Percentiles rank a stretch among this genome's conserved stretches.
Evolutionary conservation across 2,329 filamentous ascomycete species (phyloP).

Genomic region (Mariannaea sp.): DNA sequence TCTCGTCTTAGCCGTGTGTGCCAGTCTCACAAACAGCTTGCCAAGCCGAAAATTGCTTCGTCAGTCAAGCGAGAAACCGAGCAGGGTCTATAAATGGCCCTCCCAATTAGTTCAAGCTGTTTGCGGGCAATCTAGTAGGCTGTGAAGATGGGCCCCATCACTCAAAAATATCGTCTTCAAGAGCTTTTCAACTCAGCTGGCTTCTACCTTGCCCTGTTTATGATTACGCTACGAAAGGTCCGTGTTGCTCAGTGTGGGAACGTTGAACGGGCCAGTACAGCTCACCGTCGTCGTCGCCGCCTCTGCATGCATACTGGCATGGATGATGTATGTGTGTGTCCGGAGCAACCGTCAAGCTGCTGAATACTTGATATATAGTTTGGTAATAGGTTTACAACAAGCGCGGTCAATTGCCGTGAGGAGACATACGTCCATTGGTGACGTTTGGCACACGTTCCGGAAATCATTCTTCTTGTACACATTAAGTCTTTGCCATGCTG

Average conservation of each 20-base stretch:
- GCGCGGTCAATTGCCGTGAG: neutral
- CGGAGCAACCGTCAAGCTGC: conserved; percentile 11
- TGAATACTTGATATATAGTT: neutral
- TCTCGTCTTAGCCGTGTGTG: conserved; percentile 8
- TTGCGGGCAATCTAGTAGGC: no score
- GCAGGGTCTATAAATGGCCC: conserved; percentile 23
- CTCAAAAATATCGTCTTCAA: no score
- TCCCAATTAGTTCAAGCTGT: conserved; percentile 28
- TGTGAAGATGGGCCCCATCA: no score
- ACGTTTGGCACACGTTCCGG: neutral
- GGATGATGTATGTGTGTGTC: conserved; percentile 6
- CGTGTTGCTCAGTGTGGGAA: conserved; percentile 13
- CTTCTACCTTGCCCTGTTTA: neutral
- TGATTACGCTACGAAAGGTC: neutral
- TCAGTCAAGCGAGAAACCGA: conserved; percentile 32
- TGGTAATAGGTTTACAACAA: neutral
- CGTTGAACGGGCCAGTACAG: conserved; percentile 21
- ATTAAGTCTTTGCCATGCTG: no score
- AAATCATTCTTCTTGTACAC: no score
- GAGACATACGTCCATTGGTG: neutral
- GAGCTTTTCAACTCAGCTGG: neutral
- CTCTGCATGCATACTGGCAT: conserved; percentile 17
- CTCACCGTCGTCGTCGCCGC: conserved; percentile 15
- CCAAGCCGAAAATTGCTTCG: conserved; percentile 29
- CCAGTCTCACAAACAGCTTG: conserved; percentile 8